phyloP scores from a whole-genome alignment of 2,329 filamentous ascomycete genomes.

The Pyricularia pennisetigena region DNA sequence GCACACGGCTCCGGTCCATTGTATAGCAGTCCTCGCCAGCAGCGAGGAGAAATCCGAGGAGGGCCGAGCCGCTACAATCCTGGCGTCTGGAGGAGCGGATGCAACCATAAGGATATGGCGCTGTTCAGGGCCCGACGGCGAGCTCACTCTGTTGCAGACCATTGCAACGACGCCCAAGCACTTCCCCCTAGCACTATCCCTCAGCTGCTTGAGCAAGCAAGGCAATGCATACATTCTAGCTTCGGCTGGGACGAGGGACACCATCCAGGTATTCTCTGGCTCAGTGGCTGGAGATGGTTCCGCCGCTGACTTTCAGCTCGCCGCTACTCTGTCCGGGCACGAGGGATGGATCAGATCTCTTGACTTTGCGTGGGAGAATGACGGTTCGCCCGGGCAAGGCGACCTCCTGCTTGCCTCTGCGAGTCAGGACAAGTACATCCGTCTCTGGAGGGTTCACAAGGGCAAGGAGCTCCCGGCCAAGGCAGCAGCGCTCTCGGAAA shows the following conservation, averaged over 20 bases:
- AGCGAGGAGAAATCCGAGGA: neutral
- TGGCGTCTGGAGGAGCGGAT: conserved; percentile 77
- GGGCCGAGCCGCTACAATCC: conserved; percentile 23
- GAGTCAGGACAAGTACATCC: conserved; percentile 95
- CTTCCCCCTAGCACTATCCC: conserved; percentile 69
- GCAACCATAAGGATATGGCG: conserved; percentile 61
- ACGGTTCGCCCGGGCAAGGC: conserved; percentile 21
- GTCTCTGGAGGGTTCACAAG: conserved; percentile 77
- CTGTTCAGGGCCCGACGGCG: conserved; percentile 15
- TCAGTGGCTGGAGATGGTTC: conserved; percentile 22
- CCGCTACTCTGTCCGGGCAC: conserved; percentile 75
- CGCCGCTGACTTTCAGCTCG: conserved; percentile 50
- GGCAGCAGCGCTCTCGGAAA: conserved; percentile 33
- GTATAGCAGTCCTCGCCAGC: conserved; percentile 33
- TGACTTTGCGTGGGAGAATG: conserved; percentile 59
- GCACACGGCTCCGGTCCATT: conserved; percentile 71
- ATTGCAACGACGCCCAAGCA: conserved; percentile 68
- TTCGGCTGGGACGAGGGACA: conserved; percentile 73
- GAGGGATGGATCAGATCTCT: conserved; percentile 92
- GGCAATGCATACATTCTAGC: conserved; percentile 57
- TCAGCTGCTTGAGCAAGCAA: conserved; percentile 47
- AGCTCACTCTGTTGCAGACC: conserved; percentile 51
- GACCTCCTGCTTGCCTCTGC: conserved; percentile 83
- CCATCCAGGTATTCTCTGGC: conserved; percentile 63
- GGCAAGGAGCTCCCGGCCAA: conserved; percentile 54